Evolutionary conservation across 495 filamentous ascomycete species (phyloP).

Genomic region (Tuber melanosporum): DNA sequence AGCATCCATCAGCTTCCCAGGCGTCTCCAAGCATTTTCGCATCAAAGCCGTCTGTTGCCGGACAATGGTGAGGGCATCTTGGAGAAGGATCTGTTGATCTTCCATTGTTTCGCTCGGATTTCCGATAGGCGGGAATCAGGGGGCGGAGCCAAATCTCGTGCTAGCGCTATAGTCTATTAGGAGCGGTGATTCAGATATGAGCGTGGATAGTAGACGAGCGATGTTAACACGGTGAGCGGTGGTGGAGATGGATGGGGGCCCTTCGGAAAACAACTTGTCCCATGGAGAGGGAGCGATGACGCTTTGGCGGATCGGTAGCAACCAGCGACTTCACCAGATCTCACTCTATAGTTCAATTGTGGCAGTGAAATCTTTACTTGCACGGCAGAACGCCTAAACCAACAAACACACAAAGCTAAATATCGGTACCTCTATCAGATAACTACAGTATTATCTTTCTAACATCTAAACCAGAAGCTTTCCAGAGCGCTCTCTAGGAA

Average conservation of each 20-base stretch:
- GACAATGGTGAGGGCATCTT: conserved; percentile 93
- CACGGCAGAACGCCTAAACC: neutral
- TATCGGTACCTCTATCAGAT: neutral
- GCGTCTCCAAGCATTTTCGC: conserved; percentile 95
- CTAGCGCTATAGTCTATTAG: conserved; percentile 1
- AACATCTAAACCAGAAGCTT: neutral
- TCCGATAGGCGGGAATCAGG: neutral
- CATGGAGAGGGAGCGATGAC: conserved; percentile 16
- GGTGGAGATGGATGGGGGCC: conserved; percentile 3
- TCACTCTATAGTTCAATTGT: conserved; percentile 10
- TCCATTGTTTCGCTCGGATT: conserved; percentile 17
- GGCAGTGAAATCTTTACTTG: neutral
- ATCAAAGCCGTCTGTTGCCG: conserved; percentile 92
- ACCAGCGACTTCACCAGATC: conserved; percentile 12
- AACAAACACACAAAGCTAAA: neutral
- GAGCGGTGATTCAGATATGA: conserved; percentile 6
- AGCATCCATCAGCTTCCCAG: conserved; percentile 98
- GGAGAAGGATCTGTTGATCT: conserved; percentile 54
- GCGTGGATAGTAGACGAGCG: neutral
- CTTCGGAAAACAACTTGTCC: neutral
- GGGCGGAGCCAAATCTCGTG: neutral
- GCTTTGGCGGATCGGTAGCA: conserved; percentile 22
- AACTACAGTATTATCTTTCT: neutral
- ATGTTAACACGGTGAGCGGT: neutral
- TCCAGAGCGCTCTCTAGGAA: neutral